A percentile compares a stretch with the other conserved stretches of the same genome.
Conservation (phyloP, 306 rosid species). For the Quercus robur region DNA sequence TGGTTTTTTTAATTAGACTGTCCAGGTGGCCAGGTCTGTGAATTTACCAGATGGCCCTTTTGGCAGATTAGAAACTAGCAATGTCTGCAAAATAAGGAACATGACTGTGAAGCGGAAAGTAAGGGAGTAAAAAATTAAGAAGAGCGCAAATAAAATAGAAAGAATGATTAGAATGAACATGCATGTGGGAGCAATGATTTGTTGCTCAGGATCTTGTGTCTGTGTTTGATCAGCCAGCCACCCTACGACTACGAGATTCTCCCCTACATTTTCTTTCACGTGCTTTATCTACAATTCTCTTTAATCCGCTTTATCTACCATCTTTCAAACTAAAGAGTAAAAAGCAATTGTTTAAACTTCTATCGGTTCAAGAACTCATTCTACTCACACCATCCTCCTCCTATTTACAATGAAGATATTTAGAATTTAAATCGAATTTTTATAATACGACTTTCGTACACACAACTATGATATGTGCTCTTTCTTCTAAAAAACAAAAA, state of each 20-base stretch:
- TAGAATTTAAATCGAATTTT: too few relatives aligned
- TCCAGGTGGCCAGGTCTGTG: not conserved
- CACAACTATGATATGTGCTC: too few relatives aligned
- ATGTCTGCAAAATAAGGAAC: slow-evolving; percentile 23
- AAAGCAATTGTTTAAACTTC: too few relatives aligned
- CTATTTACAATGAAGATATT: too few relatives aligned
- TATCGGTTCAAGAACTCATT: too few relatives aligned
- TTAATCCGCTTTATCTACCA: not conserved
- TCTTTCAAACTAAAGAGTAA: not conserved
- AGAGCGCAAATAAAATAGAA: not conserved
- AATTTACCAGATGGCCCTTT: not conserved
- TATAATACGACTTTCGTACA: too few relatives aligned
- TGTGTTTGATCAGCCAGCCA: not conserved
- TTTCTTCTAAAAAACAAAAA: too few relatives aligned
- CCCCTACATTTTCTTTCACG: slow-evolving; percentile 8
- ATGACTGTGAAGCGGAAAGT: not conserved
- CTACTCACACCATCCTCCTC: too few relatives aligned
- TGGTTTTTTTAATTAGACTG: too few relatives aligned
- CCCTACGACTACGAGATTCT: slow-evolving; percentile 16
- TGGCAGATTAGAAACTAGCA: not conserved
- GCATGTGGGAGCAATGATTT: slow-evolving; percentile 27
- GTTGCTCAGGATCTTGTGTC: not conserved
- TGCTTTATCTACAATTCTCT: not conserved
- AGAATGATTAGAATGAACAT: slow-evolving; percentile 7
- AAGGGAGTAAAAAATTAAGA: not conserved